Conservation (phyloP, 352 stramenopile species). For the Phytophthora constricta region DNA sequence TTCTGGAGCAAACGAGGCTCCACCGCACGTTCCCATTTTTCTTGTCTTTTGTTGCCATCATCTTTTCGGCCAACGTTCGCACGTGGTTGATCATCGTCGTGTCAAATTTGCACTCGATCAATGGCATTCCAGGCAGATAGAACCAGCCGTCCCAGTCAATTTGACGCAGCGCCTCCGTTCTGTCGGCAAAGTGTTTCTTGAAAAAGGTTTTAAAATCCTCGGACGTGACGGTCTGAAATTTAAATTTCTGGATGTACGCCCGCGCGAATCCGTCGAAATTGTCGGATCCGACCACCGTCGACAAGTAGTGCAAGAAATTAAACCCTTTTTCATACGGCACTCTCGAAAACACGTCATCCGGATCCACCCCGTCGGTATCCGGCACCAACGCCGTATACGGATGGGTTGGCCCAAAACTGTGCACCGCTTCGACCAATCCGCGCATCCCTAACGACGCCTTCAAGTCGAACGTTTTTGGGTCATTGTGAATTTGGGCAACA, state of each 20-base stretch:
- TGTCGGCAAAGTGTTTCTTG: constrained; percentile 61
- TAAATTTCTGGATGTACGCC: constrained; percentile 87
- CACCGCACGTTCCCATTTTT: not conserved
- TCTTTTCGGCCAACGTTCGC: constrained; percentile 31
- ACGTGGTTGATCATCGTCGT: constrained; percentile 55
- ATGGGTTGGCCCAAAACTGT: constrained; percentile 63
- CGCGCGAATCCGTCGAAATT: constrained; percentile 82
- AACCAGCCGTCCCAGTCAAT: constrained; percentile 94
- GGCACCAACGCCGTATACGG: constrained; percentile 92
- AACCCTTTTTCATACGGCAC: constrained; percentile 97
- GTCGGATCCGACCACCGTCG: constrained; percentile 48
- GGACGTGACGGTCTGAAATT: constrained; percentile 81
- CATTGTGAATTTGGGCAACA: constrained; percentile 70
- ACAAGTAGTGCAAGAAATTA: constrained; percentile 85
- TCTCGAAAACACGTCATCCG: constrained; percentile 95
- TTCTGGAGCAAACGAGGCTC: constrained; percentile 6
- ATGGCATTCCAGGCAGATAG: constrained; percentile 80
- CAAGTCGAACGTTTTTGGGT: constrained; percentile 58
- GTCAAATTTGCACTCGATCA: constrained; percentile 79
- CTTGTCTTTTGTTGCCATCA: not conserved
- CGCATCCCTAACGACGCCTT: constrained; percentile 59
- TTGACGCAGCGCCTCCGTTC: not conserved
- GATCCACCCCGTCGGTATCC: constrained; percentile 89
- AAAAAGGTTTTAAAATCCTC: constrained; percentile 67
- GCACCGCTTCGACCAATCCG: constrained; percentile 48